phyloP scores from a whole-genome alignment of 345 rosid species.

The Raphanus sativus region DNA sequence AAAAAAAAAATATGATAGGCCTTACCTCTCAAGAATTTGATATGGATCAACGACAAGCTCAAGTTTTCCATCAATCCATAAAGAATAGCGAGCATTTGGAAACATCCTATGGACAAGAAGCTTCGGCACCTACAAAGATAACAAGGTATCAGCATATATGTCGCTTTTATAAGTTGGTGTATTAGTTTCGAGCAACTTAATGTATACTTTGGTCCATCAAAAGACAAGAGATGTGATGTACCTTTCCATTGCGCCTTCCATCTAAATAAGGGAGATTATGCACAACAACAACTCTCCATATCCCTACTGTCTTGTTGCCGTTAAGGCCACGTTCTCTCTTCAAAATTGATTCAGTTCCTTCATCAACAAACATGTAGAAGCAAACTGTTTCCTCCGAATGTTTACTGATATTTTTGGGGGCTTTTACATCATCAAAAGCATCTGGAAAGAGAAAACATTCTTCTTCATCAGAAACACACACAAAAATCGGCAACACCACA shows the following conservation, averaged over 20 bases:
- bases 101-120: conserved; percentile 75
- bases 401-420: conserved; percentile 79
- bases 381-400: conserved; percentile 73
- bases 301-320: conserved; percentile 59
- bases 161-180: neutral
- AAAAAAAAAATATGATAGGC: neutral
- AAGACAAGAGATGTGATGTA: conserved; percentile 32
- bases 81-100: conserved; percentile 87
- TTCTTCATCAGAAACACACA: conserved; percentile 26
- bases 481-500: neutral
- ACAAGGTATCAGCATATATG: neutral
- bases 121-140: conserved; percentile 36
- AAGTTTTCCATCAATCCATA: conserved; percentile 98
- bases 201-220: neutral
- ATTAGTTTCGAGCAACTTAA: no score
- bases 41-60: conserved; percentile 92
- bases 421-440: conserved; percentile 88
- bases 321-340: conserved; percentile 59
- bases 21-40: conserved; percentile 95
- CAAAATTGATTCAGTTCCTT: conserved; percentile 84
- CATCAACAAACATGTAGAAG: conserved; percentile 95
- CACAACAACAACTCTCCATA: conserved; percentile 89
- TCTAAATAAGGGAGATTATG: conserved; percentile 87
- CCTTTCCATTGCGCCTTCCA: conserved; percentile 96
- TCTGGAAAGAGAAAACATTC: conserved; percentile 45